Base-by-base conservation (phyloP, 768 basidiomycete species). In the Mycena rebaudengoi region DNA sequence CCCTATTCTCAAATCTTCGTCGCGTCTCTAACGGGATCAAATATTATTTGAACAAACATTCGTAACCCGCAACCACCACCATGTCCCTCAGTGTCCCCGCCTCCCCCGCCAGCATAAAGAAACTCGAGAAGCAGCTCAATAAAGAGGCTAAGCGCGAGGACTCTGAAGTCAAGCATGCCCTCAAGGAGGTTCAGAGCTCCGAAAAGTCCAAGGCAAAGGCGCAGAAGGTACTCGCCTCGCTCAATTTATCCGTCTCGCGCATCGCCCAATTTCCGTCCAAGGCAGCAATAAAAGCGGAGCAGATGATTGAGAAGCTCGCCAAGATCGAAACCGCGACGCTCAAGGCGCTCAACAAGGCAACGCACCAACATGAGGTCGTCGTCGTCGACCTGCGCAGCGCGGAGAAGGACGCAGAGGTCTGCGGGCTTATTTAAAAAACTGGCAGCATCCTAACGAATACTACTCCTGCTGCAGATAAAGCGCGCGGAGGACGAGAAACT, bases 281-380 rank as follows among this genome's bases (percentile, higher is more conserved):
- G 85, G 75, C 73, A 7, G 77, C 75, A 20, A 74, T 76, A n/a
- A 83, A 86, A 60, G 83, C 83, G 2, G 77, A 79, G 32, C 81
- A 62, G 79, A 37, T 51, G 20, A 52, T 67, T 26, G 65, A 80
- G 35, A 88, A 86, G 70, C 75, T 83, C 50, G 79, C 83, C 62
- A 80, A 81, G 68, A 76, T 77, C 49, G 87, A 91, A 72, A 78
- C 85, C 64, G 80, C 80, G 63, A 75, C 81, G 5, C 78, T 83
- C n/a, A 79, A 82, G 56, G 79, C 80, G 23, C 73, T 88, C 48
- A 83, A 85, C 71, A 80, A 86, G 51, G 85, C 87, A 8, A 79
- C 81, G 16, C 82, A 86, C 63, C 73, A 78, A 20, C 87, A 88
- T 63, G 83, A 89, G 23, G 69, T 78, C 18, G 83, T 86, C 2